Evolutionary conservation across 2,329 filamentous ascomycete species (phyloP).

Genomic region (Venturiaceae sp.): DNA sequence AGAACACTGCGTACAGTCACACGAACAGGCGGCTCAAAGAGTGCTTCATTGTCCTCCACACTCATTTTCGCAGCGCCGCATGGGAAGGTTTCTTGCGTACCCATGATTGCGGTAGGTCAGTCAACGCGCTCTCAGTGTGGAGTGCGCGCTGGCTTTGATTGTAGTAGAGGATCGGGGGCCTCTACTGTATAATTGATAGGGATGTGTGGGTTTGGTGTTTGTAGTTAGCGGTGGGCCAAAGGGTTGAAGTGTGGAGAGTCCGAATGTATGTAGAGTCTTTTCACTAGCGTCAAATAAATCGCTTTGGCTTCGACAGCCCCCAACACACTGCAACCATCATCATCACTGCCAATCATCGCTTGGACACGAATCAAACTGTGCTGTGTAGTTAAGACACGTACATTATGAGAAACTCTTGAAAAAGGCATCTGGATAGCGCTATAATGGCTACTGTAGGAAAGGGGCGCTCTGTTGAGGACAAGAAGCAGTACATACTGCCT

Average conservation of each 20-base stretch:
- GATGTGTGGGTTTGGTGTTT: neutral
- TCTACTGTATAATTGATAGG: conserved; percentile 10
- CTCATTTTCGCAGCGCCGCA: neutral
- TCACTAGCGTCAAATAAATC: neutral
- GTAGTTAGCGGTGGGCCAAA: neutral
- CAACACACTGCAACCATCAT: neutral
- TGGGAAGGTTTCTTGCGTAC: conserved; percentile 21
- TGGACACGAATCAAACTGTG: neutral
- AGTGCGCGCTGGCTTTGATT: conserved; percentile 1
- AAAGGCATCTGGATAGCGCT: neutral
- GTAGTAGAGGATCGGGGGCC: conserved; percentile 8
- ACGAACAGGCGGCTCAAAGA: neutral
- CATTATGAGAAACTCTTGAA: neutral
- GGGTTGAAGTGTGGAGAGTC: conserved; percentile 21
- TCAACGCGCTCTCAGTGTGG: conserved; percentile 1
- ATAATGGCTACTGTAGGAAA: neutral
- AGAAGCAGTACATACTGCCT: neutral
- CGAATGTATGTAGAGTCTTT: conserved; percentile 24
- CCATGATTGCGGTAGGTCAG: conserved; percentile 47
- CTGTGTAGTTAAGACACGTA: neutral
- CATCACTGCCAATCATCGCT: neutral
- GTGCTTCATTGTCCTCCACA: neutral
- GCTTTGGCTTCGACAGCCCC: too few species aligned
- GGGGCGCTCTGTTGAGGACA: neutral
- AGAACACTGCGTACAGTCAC: neutral